These are phyloP conservation scores for Breviolum minutum DNA, from an alignment of 73 alveolate genomes.

Conservation along the genomic window DNA sequence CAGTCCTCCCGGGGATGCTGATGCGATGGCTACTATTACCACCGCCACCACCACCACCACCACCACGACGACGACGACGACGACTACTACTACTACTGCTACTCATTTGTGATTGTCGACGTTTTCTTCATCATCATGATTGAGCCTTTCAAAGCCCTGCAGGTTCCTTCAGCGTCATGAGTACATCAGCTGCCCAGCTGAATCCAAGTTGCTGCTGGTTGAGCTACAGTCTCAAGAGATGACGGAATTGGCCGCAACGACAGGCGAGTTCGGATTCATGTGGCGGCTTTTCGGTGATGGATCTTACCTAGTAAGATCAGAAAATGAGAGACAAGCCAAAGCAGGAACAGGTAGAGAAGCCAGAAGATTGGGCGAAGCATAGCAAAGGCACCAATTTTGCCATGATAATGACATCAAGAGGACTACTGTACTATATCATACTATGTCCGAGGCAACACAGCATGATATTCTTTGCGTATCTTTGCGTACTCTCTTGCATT, in stretches of 20 bases:
- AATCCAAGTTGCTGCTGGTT: slow-evolving; percentile 17
- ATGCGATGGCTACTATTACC: no score
- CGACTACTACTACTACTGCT: no score
- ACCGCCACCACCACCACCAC: no score
- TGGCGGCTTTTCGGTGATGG: no score
- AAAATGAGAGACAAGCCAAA: no score
- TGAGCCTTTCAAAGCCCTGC: not conserved
- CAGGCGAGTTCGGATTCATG: not conserved
- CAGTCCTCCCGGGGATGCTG: no score
- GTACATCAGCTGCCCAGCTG: slow-evolving; percentile 16
- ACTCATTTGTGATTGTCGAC: no score
- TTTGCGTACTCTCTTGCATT: not conserved
- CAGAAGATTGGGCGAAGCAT: no score
- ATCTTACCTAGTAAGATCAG: no score
- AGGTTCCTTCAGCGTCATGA: slow-evolving; percentile 45
- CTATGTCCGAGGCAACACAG: not conserved
- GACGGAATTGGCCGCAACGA: slow-evolving; percentile 1
- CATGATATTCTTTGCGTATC: not conserved
- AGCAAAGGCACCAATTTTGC: not conserved
- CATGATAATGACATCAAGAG: not conserved
- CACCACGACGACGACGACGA: no score
- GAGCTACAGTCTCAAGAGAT: not conserved
- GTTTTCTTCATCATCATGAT: not conserved
- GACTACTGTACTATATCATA: not conserved
- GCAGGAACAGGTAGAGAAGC: no score